Base-by-base conservation (phyloP, 1,139 yeast species). In the Scheffersomyces cryptocercus region DNA sequence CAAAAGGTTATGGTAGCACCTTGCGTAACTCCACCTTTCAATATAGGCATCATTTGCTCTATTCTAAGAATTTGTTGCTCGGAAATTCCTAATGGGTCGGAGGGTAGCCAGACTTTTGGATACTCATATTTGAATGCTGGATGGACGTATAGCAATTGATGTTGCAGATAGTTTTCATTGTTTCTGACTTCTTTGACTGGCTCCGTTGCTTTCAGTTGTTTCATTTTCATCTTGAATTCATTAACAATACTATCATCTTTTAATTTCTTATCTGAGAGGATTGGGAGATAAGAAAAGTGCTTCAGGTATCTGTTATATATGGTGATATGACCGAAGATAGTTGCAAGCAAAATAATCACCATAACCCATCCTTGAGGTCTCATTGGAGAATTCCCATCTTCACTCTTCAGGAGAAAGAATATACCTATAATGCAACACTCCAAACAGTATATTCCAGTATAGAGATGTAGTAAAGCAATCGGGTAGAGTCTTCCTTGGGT, bases 381-480 rank as follows among this genome's bases (percentile, higher is more conserved):
- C 59, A 70, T 53, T 1, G 68, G 65, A 37, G 53, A 55, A 1
- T 57, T 56, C 14, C 73, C 81, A 3, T 64, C 44, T 29, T 67
- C 65, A 51, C 81, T 71, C 48, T 70, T 70, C 56, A 83, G 83
- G 14, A 85, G 64, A 35, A 85, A 79, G 56, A 87, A 85, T 13
- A 87, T 65, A 0, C 97, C 97, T 35, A 88, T 73, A 54, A 90
- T 64, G 53, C 91, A 86, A 33, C 85, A 70, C 54, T 90, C 95
- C 58, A 88, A 73, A 54, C 89, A 85, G 58, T 90, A 89, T 1
- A 90, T 62, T 0, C 97, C 97, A 1, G 85, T 73, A 57, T 85
- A 87, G 36, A 88, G 64, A 48, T 89, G 96, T 45, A 85, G 73
- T 20, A 90, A 62, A 0, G 96, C 95, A 4, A 71, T 70, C 1